Conservation (phyloP, 768 basidiomycete species). For the Tremella yokohamensis region DNA sequence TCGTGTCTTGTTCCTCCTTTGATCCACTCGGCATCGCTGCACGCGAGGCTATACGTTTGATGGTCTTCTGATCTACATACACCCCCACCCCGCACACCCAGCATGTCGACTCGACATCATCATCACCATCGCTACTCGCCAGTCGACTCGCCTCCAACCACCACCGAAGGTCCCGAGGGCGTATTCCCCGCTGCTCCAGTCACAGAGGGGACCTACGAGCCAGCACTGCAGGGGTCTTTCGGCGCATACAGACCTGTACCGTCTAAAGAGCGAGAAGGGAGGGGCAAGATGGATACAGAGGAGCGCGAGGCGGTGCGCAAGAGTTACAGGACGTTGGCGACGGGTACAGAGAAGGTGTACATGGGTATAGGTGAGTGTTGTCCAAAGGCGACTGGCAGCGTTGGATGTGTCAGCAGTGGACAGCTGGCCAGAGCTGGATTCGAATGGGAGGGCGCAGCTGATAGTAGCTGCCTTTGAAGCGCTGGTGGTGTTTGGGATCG, state of each 20-base stretch:
- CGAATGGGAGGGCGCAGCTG: not conserved
- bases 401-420: too few species aligned
- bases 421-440: too few species aligned
- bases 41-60: not conserved
- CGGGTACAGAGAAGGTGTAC: slow-evolving; percentile 32
- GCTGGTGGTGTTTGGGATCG: slow-evolving; percentile 26
- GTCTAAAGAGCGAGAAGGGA: not conserved
- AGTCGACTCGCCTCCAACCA: not conserved
- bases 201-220: not conserved
- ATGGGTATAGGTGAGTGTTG: slow-evolving; percentile 36
- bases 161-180: too few species aligned
- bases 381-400: not conserved
- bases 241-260: too few species aligned
- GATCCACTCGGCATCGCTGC: not conserved
- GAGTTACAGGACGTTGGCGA: slow-evolving; percentile 17
- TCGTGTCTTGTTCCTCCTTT: not conserved
- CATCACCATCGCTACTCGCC: slow-evolving; percentile 3
- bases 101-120: not conserved
- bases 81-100: not conserved
- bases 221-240: too few species aligned
- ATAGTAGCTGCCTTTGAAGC: slow-evolving; percentile 27
- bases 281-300: slow-evolving; percentile 5
- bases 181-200: not conserved
- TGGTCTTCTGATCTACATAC: too few species aligned
- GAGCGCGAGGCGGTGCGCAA: slow-evolving; percentile 1